Evolutionary conservation across 2,329 filamentous ascomycete species (phyloP).

Genomic region (Passalora sequoiae): DNA sequence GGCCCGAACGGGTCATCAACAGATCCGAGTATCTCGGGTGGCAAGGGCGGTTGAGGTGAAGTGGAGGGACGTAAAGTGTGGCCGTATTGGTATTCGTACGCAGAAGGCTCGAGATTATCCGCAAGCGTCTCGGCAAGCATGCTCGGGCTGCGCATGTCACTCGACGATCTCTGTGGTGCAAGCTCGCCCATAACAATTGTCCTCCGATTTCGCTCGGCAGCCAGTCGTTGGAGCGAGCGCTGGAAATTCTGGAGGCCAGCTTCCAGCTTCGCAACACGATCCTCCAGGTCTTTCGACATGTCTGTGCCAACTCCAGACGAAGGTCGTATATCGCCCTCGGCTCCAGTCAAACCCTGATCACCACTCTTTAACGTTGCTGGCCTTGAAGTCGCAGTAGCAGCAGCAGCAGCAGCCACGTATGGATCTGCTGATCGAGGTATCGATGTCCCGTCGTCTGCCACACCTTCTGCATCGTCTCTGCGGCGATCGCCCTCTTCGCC

Average conservation of each 20-base stretch:
- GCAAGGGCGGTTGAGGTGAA: constrained; percentile 20
- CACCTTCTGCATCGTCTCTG: background rate
- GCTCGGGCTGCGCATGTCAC: constrained; percentile 29
- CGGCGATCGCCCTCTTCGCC: constrained; percentile 9
- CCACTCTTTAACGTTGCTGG: constrained; percentile 15
- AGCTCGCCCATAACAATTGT: constrained; percentile 28
- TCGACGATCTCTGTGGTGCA: constrained; percentile 15
- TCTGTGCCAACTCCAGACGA: constrained; percentile 17
- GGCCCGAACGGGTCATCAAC: constrained; percentile 17
- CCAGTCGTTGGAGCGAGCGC: constrained; percentile 30
- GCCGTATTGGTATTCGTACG: constrained; percentile 23
- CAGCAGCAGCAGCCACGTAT: background rate
- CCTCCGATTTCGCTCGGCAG: constrained; percentile 30
- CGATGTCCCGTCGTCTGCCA: constrained; percentile 2
- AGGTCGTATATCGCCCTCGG: constrained; percentile 10
- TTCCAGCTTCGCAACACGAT: constrained; percentile 34
- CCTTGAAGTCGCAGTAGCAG: constrained; percentile 5
- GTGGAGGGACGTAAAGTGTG: constrained; percentile 22
- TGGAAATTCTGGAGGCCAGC: constrained; percentile 32
- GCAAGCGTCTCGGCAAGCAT: constrained; percentile 32
- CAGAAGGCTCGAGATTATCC: constrained; percentile 16
- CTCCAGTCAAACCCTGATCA: constrained; percentile 10
- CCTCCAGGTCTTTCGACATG: constrained; percentile 30
- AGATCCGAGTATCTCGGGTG: constrained; percentile 11
- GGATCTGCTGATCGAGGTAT: too few relatives aligned